Evolutionary conservation across 306 rosid species (phyloP).

Genomic region (Spatholobus suberectus): DNA sequence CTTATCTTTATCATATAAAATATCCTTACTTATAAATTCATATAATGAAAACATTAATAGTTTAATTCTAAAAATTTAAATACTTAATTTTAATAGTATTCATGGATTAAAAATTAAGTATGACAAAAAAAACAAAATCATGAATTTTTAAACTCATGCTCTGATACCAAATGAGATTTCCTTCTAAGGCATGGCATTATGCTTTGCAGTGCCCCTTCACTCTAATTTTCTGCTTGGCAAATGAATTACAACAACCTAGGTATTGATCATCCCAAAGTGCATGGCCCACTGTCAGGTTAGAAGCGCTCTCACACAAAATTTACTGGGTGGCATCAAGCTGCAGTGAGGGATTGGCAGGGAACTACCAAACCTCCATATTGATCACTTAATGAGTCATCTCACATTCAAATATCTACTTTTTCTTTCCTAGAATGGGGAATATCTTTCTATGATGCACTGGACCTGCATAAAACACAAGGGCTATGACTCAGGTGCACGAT

Average conservation of each 20-base stretch:
- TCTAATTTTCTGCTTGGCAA: conserved; percentile 3
- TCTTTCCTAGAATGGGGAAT: conserved; percentile 74
- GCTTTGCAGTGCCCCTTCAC: neutral
- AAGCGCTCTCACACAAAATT: no score
- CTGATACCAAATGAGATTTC: neutral
- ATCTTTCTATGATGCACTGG: conserved; percentile 58
- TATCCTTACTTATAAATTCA: neutral
- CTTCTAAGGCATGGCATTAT: neutral
- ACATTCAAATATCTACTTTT: conserved; percentile 48
- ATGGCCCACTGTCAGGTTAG: no score
- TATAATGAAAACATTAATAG: neutral
- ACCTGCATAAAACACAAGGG: conserved; percentile 57
- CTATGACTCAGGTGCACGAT: conserved; percentile 1
- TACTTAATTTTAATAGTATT: neutral
- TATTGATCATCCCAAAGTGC: conserved; percentile 3
- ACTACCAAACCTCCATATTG: neutral
- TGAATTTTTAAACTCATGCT: neutral
- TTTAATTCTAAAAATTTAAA: neutral
- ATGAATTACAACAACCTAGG: neutral
- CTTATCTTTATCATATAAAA: no score
- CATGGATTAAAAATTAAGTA: neutral
- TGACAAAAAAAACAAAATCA: neutral
- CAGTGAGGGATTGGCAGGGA: neutral
- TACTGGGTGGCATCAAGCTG: neutral
- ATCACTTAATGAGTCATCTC: conserved; percentile 30